phyloP scores from a whole-genome alignment of 225 moss, liverwort and hornwort genomes.

The Anthoceros angustus region DNA sequence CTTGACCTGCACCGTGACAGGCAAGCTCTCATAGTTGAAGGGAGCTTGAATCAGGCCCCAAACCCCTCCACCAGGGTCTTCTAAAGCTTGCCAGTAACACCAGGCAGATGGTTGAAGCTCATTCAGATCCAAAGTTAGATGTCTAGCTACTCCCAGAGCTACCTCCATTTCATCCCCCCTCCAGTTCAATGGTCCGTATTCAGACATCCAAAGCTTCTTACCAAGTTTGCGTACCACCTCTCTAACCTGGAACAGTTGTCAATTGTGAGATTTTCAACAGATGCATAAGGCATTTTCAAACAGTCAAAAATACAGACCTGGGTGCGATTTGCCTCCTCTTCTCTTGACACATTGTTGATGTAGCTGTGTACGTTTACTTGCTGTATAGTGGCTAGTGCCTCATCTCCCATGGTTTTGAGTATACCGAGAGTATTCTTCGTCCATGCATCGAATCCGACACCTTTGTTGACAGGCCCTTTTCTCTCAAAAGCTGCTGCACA shows the following conservation, averaged over 20 bases:
- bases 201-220: constrained; percentile 98
- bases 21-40: constrained; percentile 33
- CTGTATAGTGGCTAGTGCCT: constrained; percentile 42
- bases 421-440: constrained; percentile 60
- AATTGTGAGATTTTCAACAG: too few species aligned
- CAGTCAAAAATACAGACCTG: too few species aligned
- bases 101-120: constrained; percentile 88
- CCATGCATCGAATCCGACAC: constrained; percentile 84
- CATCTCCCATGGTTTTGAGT: constrained; percentile 45
- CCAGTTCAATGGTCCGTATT: constrained; percentile 79
- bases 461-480: constrained; percentile 40
- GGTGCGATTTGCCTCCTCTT: constrained; percentile 68
- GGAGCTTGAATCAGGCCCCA: constrained; percentile 79
- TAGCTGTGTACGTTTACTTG: constrained; percentile 86
- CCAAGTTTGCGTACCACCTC: constrained; percentile 26
- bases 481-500: constrained; percentile 37
- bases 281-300: too few species aligned
- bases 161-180: constrained; percentile 51
- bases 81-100: constrained; percentile 98
- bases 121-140: constrained; percentile 76
- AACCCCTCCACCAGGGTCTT: constrained; percentile 52
- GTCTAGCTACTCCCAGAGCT: constrained; percentile 53
- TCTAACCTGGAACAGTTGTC: constrained; percentile 56
- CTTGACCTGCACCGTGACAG: constrained; percentile 47
- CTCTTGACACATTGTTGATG: constrained; percentile 57